Base-by-base conservation (phyloP, 495 filamentous ascomycete species). In the Amniculicola lignicola region DNA sequence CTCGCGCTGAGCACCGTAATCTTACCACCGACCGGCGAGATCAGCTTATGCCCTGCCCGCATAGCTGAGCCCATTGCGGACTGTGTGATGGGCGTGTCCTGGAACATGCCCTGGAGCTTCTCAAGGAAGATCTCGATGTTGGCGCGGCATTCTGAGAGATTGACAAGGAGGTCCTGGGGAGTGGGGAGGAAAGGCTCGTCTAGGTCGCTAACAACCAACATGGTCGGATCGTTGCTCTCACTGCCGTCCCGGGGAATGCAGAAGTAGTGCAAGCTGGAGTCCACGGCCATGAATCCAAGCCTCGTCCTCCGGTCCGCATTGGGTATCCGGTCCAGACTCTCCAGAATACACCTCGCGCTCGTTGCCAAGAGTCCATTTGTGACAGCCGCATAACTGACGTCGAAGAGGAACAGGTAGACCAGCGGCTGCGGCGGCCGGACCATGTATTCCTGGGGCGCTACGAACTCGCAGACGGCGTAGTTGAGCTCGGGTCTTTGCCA, bases 361-460 rank as follows among this genome's bases (percentile, higher is more conserved):
- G 94, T 97, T 31, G 94, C 93, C 52, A 97, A 76, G n/a, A 98
- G 86, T 52, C 94, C 94, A 57, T 82, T 94, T 24, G 87, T 88
- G 28, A 98, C 89, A 21, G 93, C 83, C 7, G 89, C 82, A 61
- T 91, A 94, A 77, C 90, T 96, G 55, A 97, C 94, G 66, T 98
- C 93, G 66, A 98, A 88, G 54, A 97, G 76, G 80, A 98, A 98
- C 14, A 96, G 81, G 63, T 98, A 98, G n/a, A 96, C 92, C 10
- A 98, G 78, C 15, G 93, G 94, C 67, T 98, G 93, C 2, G 93
- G 93, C 49, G 93, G 91, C 18, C 93, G 86, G 25, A 98, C 94
- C 93, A 98, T 98, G 68, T 98, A 98, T 74, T 98, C 93, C 72
- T 97, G 94, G 11, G 93, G 93, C 5, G 93, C 93, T 54, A 98